A percentile compares a stretch with the other conserved stretches of the same genome.
Evolutionary conservation across 352 stramenopile genomes (phyloP).

Genomic region (Phytophthora sojae): DNA sequence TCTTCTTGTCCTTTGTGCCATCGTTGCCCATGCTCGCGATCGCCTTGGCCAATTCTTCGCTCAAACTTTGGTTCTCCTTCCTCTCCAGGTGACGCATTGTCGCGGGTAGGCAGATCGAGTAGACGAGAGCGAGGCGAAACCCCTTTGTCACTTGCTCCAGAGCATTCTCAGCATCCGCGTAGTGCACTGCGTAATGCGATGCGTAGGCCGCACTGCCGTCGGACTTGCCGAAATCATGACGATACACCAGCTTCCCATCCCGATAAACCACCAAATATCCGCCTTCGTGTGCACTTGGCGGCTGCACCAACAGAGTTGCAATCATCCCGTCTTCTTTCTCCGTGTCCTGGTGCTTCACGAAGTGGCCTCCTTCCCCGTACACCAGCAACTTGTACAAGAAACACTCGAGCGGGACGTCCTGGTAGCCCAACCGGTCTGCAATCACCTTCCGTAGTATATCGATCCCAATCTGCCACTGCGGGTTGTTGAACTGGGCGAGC

Average conservation of each 20-base stretch:
- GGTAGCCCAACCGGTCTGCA: background rate
- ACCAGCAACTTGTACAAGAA: background rate
- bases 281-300: background rate
- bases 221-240: background rate
- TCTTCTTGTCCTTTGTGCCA: too few relatives aligned
- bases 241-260: background rate
- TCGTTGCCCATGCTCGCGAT: background rate
- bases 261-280: background rate
- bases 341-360: background rate
- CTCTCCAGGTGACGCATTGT: background rate
- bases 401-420: background rate
- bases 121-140: background rate
- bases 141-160: background rate
- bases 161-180: background rate
- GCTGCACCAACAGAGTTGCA: background rate
- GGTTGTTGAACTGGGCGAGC: background rate
- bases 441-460: background rate
- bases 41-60: background rate
- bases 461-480: background rate
- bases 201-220: background rate
- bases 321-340: constrained; percentile 2
- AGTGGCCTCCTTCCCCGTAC: background rate
- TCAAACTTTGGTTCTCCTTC: background rate
- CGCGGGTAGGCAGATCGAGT: background rate
- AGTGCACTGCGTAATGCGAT: background rate